Base-by-base conservation (phyloP, 2,329 filamentous ascomycete genomes). In the Aureobasidium sp. region DNA sequence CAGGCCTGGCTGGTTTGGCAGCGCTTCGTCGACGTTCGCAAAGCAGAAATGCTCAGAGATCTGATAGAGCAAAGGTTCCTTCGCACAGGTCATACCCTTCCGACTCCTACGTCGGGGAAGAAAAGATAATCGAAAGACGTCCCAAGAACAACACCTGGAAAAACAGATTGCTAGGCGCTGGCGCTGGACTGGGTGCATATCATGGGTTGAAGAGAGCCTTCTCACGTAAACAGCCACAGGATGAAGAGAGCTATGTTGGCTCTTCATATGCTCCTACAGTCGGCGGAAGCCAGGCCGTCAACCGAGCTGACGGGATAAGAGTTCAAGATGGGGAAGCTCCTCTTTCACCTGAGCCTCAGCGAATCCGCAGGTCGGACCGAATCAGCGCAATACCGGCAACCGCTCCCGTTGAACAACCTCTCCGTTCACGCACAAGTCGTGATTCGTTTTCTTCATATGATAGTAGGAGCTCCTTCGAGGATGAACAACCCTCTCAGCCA, bases 1-100 rank as follows among this genome's bases (percentile, higher is more conserved):
- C 80, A 61, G 78, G 80, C 27, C 82, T 82, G 10, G 81, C 79
- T 37, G 83, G 81, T 10, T 66, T 85, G 53, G 82, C 81, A 59
- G 78, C 81, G 4, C 68, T 86, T 59, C 71, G 60, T 32, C 50
- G 47, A 41, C 59, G 60, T 29, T 62, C 53, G 11, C 55, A 54
- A 30, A 59, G 57, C 21, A 58, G 57, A 57, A 48, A 58, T 6
- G 73, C 30, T 70, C 68, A 65, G 67, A 70, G 63, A 77, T 76
- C 39, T 70, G 75, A 62, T 75, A 75, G 37, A 37, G 69, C 62
- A 72, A 75, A 48, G 32, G 41, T 32, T 4, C 44, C 39, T 9
- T 59, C 57, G 5, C 57, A 59, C 9, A 39, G 57, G 10, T 59
- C 57, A 8, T 50, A 60, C 47, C 53, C 53, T 42, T 65, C 64